Evolutionary conservation across 2,329 filamentous ascomycete species (phyloP).

Genomic region (Chalaropsis thielavioides): DNA sequence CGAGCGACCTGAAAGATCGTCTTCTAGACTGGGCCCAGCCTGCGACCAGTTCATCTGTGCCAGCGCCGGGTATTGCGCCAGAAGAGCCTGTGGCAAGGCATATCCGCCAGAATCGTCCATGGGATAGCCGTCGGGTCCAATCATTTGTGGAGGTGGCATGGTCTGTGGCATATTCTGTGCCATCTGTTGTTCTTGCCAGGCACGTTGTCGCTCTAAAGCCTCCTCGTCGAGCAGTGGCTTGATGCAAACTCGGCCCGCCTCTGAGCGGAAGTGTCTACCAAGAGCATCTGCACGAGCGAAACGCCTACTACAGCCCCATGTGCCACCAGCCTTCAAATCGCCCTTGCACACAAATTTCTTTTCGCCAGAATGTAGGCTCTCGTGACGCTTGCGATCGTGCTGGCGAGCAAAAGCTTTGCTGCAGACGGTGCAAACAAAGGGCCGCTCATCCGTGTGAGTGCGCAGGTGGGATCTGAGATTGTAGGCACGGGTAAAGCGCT

Average conservation of each 20-base stretch:
- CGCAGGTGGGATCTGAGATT: constrained; percentile 89
- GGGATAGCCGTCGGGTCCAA: constrained; percentile 43
- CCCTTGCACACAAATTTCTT: constrained; percentile 98
- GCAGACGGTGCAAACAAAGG: constrained; percentile 93
- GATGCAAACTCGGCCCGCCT: constrained; percentile 91
- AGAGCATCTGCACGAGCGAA: constrained; percentile 93
- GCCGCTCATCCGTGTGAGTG: constrained; percentile 92
- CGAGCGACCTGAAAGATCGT: constrained; percentile 62
- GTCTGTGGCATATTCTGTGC: constrained; percentile 41
- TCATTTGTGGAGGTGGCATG: constrained; percentile 32
- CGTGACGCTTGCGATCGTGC: constrained; percentile 92
- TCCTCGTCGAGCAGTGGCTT: constrained; percentile 95
- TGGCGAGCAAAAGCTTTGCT: constrained; percentile 95
- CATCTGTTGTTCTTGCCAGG: constrained; percentile 58
- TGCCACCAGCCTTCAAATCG: constrained; percentile 63
- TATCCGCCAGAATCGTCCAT: constrained; percentile 45
- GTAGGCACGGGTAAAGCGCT: constrained; percentile 91
- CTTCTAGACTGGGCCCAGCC: constrained; percentile 50
- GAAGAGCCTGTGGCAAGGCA: constrained; percentile 67
- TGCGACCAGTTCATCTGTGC: constrained; percentile 72
- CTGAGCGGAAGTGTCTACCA: constrained; percentile 85
- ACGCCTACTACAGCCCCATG: constrained; percentile 85
- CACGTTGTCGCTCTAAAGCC: constrained; percentile 62
- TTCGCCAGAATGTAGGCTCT: constrained; percentile 88
- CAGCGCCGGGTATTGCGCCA: constrained; percentile 88